phyloP scores from a whole-genome alignment of 768 basidiomycete genomes.

The Suillus paluster region DNA sequence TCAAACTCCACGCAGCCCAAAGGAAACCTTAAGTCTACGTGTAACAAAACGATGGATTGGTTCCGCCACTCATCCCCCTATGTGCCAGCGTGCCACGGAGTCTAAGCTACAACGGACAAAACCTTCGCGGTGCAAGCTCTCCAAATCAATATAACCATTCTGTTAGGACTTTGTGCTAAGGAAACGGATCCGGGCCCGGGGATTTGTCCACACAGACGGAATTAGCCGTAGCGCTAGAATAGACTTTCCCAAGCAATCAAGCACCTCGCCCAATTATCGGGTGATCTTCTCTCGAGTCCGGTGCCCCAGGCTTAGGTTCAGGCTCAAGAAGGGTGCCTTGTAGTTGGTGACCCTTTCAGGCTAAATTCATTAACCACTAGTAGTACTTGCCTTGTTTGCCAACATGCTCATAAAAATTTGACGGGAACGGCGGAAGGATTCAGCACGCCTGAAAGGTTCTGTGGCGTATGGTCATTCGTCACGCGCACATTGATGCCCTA shows the following conservation, averaged over 20 bases:
- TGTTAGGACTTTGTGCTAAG: too few relatives aligned
- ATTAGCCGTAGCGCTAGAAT: background rate
- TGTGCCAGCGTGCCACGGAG: background rate
- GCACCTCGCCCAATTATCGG: background rate
- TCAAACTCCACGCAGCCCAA: background rate
- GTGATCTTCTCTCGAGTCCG: background rate
- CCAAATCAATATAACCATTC: background rate
- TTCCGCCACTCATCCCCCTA: background rate
- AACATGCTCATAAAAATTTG: background rate
- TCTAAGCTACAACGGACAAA: background rate
- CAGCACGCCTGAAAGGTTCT: slow-evolving; percentile 33
- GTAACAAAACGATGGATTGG: background rate
- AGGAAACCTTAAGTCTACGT: slow-evolving; percentile 1
- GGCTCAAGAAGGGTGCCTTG: background rate
- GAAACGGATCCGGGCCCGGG: background rate
- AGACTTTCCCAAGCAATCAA: background rate
- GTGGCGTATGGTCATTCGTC: slow-evolving; percentile 33
- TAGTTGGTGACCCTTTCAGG: background rate
- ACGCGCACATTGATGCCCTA: slow-evolving; percentile 17
- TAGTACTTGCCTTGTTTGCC: background rate
- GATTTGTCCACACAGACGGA: background rate
- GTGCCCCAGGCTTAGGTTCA: background rate
- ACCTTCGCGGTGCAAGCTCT: slow-evolving; percentile 1
- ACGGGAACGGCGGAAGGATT: slow-evolving; percentile 18
- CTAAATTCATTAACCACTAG: background rate